These are phyloP conservation scores for Pichia gijzeniarum DNA, from an alignment of 805 yeast genomes.

Conservation along the genomic window DNA sequence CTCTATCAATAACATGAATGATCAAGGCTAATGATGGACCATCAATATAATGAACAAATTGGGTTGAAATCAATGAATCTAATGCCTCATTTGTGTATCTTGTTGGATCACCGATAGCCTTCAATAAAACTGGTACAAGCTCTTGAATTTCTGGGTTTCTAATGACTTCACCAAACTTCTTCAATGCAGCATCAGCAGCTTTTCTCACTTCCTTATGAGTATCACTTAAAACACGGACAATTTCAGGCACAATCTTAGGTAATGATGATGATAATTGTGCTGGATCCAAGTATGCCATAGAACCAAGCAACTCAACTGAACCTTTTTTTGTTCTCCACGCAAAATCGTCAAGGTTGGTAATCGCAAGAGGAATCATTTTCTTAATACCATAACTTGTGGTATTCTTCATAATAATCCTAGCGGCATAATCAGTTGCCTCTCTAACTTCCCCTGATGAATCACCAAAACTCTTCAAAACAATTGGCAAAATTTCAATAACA, in stretches of 20 bases:
- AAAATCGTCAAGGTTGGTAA: conserved; percentile 76
- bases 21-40: conserved; percentile 96
- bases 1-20: conserved; percentile 91
- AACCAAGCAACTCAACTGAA: conserved; percentile 90
- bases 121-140: conserved; percentile 79
- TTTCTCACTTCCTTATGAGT: conserved; percentile 95
- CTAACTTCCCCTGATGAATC: conserved; percentile 83
- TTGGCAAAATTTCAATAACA: conserved; percentile 81
- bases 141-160: conserved; percentile 94
- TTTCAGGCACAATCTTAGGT: conserved; percentile 89
- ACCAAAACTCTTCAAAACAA: conserved; percentile 74
- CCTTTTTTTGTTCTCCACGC: conserved; percentile 98
- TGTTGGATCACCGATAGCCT: conserved; percentile 96
- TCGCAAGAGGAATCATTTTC: conserved; percentile 84
- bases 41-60: conserved; percentile 95
- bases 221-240: conserved; percentile 90
- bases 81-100: conserved; percentile 82
- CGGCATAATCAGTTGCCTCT: conserved; percentile 80
- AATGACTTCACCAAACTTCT: conserved; percentile 93
- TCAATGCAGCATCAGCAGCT: conserved; percentile 85
- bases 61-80: conserved; percentile 79
- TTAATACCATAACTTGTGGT: conserved; percentile 92
- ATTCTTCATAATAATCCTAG: conserved; percentile 79
- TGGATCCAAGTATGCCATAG: conserved; percentile 97
- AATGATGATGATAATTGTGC: conserved; percentile 85